Evolutionary conservation across 768 basidiomycete genomes (phyloP).

Genomic region (Leccinum subgranulosum): DNA sequence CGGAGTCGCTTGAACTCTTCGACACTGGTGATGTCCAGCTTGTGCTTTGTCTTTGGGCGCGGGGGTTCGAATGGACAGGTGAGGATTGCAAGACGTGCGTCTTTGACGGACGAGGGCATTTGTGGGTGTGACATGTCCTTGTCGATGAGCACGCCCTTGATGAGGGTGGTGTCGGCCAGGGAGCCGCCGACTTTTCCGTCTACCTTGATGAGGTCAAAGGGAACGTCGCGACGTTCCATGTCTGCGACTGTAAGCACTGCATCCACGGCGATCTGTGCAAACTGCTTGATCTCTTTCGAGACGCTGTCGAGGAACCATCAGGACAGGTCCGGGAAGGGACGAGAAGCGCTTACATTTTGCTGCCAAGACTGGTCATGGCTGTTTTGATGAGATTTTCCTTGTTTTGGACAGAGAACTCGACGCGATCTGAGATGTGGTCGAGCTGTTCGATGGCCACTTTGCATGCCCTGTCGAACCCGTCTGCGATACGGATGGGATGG

Average conservation of each 20-base stretch:
- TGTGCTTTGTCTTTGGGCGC: slow-evolving; percentile 98
- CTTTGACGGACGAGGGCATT: slow-evolving; percentile 86
- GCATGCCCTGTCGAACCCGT: slow-evolving; percentile 97
- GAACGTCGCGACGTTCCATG: slow-evolving; percentile 89
- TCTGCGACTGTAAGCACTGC: slow-evolving; percentile 95
- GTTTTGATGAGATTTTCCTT: slow-evolving; percentile 89
- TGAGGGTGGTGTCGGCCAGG: slow-evolving; percentile 89
- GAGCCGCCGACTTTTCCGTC: slow-evolving; percentile 99
- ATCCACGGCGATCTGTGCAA: slow-evolving; percentile 97
- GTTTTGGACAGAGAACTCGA: slow-evolving; percentile 79
- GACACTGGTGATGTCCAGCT: slow-evolving; percentile 93
- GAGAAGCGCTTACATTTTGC: slow-evolving; percentile 75
- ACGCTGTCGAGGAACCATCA: slow-evolving; percentile 55
- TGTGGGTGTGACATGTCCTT: slow-evolving; percentile 99
- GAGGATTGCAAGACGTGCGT: slow-evolving; percentile 93
- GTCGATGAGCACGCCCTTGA: slow-evolving; percentile 97
- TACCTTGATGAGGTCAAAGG: slow-evolving; percentile 98
- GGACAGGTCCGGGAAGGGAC: neutral
- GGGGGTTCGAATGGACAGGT: slow-evolving; percentile 99
- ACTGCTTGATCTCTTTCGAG: slow-evolving; percentile 92
- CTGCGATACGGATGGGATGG: slow-evolving; percentile 98
- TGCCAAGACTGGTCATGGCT: slow-evolving; percentile 93
- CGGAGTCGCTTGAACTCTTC: slow-evolving; percentile 96
- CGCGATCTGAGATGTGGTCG: slow-evolving; percentile 85
- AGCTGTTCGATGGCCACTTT: slow-evolving; percentile 85